Evolutionary conservation across 2,329 filamentous ascomycete species (phyloP).

Genomic region (Alternaria arborescens): DNA sequence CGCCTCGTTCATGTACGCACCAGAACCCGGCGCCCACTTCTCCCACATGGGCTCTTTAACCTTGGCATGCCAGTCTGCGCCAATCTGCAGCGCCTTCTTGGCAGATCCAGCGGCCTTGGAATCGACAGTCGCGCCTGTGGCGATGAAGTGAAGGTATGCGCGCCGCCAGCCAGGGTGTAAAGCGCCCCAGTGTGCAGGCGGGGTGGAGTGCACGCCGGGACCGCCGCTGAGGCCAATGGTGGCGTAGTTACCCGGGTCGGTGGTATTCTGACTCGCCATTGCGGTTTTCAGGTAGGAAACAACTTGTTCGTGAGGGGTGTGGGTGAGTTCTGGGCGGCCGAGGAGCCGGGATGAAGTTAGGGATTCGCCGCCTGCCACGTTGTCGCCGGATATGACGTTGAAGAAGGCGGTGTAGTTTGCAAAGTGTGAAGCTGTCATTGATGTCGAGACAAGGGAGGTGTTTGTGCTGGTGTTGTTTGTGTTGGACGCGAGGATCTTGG

Average conservation of each 20-base stretch:
- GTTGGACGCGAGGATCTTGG: not conserved
- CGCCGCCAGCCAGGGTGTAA: constrained; percentile 47
- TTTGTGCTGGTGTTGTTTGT: not conserved
- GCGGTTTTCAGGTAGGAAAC: constrained; percentile 22
- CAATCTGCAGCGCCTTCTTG: not conserved
- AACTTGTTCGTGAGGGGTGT: constrained; percentile 7
- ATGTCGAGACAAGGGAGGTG: not conserved
- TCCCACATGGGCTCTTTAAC: constrained; percentile 30
- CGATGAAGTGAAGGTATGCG: constrained; percentile 45
- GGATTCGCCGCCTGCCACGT: constrained; percentile 32
- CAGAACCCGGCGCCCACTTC: constrained; percentile 19
- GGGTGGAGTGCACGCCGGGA: constrained; percentile 33
- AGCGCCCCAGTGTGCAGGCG: constrained; percentile 32
- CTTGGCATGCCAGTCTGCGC: constrained; percentile 17
- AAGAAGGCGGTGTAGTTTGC: constrained; percentile 27
- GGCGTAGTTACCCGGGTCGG: constrained; percentile 27
- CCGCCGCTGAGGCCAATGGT: constrained; percentile 42
- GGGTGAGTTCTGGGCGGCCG: constrained; percentile 30
- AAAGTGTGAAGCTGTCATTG: not conserved
- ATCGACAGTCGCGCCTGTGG: constrained; percentile 28
- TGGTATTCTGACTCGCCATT: constrained; percentile 27
- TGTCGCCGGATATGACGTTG: constrained; percentile 26
- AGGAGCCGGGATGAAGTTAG: constrained; percentile 42
- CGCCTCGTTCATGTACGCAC: constrained; percentile 32
- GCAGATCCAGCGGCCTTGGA: not conserved